Base-by-base conservation (phyloP, 345 rosid genomes). In the Aurinia saxatilis region DNA sequence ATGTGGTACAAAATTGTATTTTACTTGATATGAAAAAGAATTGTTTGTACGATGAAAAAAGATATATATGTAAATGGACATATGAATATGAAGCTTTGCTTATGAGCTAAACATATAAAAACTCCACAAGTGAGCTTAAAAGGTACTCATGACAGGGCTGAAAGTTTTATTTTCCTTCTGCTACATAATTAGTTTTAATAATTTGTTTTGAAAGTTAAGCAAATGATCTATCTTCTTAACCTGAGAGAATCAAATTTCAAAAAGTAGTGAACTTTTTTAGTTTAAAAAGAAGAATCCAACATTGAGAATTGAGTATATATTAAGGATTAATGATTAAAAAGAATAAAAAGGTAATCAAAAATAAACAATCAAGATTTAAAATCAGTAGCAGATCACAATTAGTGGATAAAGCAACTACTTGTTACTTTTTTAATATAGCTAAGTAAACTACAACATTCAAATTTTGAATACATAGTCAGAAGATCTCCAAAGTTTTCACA, bases 91-190 rank as follows among this genome's bases (percentile, higher is more conserved):
- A 45, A 68, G 60, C 38, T 59, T 68, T 68, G 66, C 54, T 42
- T 60, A 1, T 19, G 66, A 33, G 17, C 11, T 58, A 68, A 44
- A 46, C 19, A 13, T 44, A 36, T 25, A 46, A 13, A 46, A 46
- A 70, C 63, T 47, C 21, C 37, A 54, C 31, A 40, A 63, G 46
- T 48, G 74, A 38, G 45, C 74, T 70, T 70, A 38, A 31, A 70
- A 62, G 74, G 33, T 55, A 70, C 68, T 70, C 74, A 62, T 70
- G 11, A 55, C 29, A 55, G 45, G 38, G 44, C 64, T 62, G 7
- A 63, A 56, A 54, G 59, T 13, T 19, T 38, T 57, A 35, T 59
- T 34, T 27, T 59, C 15, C 29, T 50, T 38, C 3, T 50, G 19
- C 19, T 16, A 35, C 4, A 36, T 42, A 19, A 58, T 42, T 41